Base-by-base conservation (phyloP, 2,329 filamentous ascomycete genomes). In the Mariannaea sp. region DNA sequence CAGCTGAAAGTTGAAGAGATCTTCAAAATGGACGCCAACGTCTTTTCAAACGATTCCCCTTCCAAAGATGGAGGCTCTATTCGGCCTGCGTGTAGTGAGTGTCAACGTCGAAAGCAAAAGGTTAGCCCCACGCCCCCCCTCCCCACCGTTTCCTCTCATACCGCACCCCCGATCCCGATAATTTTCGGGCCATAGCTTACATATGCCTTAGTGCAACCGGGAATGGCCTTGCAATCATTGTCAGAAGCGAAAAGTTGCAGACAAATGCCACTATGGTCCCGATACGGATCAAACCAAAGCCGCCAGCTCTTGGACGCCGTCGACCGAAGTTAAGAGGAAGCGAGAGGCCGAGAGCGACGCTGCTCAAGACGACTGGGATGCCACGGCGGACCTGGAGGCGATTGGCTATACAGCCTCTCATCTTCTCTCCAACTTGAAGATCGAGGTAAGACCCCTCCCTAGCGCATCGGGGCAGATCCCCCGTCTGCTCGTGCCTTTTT, bases 51-150 rank as follows among this genome's bases (percentile, higher is more conserved):
- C 17, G 35, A 39, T 6, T 10, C 22, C 10, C 24, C 35, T 10
- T 19, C 35, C 17, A 39, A 39, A 22, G 35, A 39, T 17, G 35
- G 17, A 39, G 35, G 16, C 17, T 39, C 35, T 13, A 19, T 39
- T 20, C 68, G 70, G 35, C 60, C 70, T 20, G 75, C 76, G 30
- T 79, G 76, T 56, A 73, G 73, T 5, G 76, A 78, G 60, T 79
- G 72, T 50, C 63, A 68, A 42, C 68, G 72, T 14, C 70, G 72
- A 44, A 74, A 74, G 61, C 72, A 74, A 64, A 74, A 69, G 65
- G 72, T 72, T 5, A 39, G 27, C 42, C 30, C 36, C 29, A 22
- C 46, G 40, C 38, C 35, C 35, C 24, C 35, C 30, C 38, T 39
- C 35, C 24, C 35, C 30, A 33, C 13, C 17, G 29, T 19, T 17